Base-by-base conservation (phyloP, 2,329 filamentous ascomycete genomes). In the Trichoderma sp. region DNA sequence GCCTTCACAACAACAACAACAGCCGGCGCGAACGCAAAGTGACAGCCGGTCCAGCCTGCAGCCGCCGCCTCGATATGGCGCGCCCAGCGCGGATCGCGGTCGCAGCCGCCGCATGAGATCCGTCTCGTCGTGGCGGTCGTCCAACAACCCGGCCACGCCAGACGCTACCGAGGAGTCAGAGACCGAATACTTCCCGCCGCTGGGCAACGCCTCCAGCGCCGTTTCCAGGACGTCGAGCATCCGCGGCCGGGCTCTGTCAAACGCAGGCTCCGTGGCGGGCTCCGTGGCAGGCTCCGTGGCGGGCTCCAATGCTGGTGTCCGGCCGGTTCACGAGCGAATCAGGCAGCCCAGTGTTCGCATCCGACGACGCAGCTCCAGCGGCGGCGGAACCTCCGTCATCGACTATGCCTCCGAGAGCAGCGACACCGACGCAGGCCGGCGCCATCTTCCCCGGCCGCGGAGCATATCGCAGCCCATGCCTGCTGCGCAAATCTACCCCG, bases 391-490 rank as follows among this genome's bases (percentile, higher is more conserved):
- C 11, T n/a, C 28, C 21, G 18, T 28, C n/a, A 32, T 61, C 30
- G 49, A 68, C 28, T 60, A 59, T 43, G 21, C 56, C 10, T 55
- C 39, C 1, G 63, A 43, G 30, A 61, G 39, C 24, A 59, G 49
- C 61, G 60, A 59, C 32, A 34, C 21, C 30, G 59, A 59, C 14
- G 32, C 51, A 16, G 46, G 37, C 14, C 24, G 49, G 7, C 46
- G 14, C 3, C 28, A 16, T n/a, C n/a, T 46, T n/a, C 18, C 21
- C 7, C 76, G 79, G 6, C 77, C 77, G 1, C 75, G 79, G 24
- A 81, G 79, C 71, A 69, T 77, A 16, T 81, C 79, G 6, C 79
- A 81, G 67, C 79, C 79, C 7, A 74, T 75, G 1, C 71, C 73
- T 4, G 32, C 73, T 2, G 59, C 55, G 2, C 65, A 51, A 8